phyloP scores from a whole-genome alignment of 1,284 basidiomycete genomes.

The Apiotrichum sp. region DNA sequence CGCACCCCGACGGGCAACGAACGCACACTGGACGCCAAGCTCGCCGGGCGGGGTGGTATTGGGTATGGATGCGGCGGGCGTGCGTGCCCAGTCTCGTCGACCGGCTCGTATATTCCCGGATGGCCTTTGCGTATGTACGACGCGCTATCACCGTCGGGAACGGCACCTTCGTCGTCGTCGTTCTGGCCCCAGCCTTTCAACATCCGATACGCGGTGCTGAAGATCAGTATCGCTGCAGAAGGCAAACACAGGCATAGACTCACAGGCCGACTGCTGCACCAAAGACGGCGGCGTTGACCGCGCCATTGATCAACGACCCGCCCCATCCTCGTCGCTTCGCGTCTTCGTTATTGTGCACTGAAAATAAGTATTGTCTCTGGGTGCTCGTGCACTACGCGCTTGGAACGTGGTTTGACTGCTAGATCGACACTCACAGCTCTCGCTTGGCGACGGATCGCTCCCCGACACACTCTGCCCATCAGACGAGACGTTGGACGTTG shows the following conservation, averaged over 20 bases:
- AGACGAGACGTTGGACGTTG: not conserved
- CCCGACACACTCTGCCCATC: not conserved
- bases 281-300: slow-evolving; percentile 26
- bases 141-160: slow-evolving; percentile 2
- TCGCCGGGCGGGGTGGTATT: too few relatives aligned
- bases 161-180: not conserved
- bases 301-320: slow-evolving; percentile 18
- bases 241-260: slow-evolving; percentile 4
- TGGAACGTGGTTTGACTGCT: not conserved
- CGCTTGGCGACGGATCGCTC: too few relatives aligned
- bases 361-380: too few relatives aligned
- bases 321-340: slow-evolving; percentile 15
- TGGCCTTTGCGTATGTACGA: not conserved
- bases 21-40: too few relatives aligned
- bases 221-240: too few relatives aligned
- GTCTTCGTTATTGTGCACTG: not conserved
- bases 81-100: not conserved
- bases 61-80: too few relatives aligned
- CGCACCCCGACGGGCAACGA: not conserved
- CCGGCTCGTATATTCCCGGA: not conserved
- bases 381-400: too few relatives aligned
- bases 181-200: slow-evolving; percentile 8
- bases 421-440: too few relatives aligned
- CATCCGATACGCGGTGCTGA: slow-evolving; percentile 26
- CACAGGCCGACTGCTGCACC: slow-evolving; percentile 33